phyloP scores from a whole-genome alignment of 495 filamentous ascomycete species.

The Neurospora tetrasperma region DNA sequence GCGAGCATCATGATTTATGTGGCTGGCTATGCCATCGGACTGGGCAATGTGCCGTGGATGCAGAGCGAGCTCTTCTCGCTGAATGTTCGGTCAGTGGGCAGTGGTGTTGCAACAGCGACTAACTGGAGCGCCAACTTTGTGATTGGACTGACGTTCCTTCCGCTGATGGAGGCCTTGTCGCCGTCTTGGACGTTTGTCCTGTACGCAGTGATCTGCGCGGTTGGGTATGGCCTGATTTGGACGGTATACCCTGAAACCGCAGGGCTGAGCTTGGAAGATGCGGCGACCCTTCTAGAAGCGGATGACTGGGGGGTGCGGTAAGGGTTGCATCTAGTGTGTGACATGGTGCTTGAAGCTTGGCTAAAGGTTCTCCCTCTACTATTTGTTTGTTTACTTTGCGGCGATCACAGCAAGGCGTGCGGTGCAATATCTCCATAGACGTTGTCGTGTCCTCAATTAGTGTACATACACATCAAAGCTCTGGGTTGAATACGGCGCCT shows the following conservation, averaged over 20 bases:
- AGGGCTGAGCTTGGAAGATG: slow-evolving; percentile 72
- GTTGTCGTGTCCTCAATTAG: neutral
- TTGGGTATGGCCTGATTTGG: slow-evolving; percentile 58
- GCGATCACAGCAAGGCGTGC: neutral
- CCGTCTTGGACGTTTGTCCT: slow-evolving; percentile 69
- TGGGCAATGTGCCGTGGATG: slow-evolving; percentile 91
- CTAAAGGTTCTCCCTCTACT: neutral
- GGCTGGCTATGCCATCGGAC: slow-evolving; percentile 72
- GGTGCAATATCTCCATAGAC: neutral
- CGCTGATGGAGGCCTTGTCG: slow-evolving; percentile 68
- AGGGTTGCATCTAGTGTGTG: slow-evolving; percentile 1
- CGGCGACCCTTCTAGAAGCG: slow-evolving; percentile 58
- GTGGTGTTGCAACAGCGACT: slow-evolving; percentile 70
- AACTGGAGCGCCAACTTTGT: slow-evolving; percentile 87
- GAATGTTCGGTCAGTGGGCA: slow-evolving; percentile 70
- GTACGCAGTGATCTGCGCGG: slow-evolving; percentile 59
- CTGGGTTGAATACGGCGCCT: neutral
- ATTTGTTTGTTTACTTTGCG: neutral
- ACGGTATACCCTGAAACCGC: slow-evolving; percentile 77
- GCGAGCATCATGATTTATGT: slow-evolving; percentile 72
- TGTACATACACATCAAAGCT: neutral
- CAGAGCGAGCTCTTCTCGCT: slow-evolving; percentile 85
- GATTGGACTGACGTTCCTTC: slow-evolving; percentile 79
- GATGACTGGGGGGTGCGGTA: slow-evolving; percentile 59
- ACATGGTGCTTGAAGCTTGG: neutral